phyloP scores from a whole-genome alignment of 352 stramenopile genomes.

The Phytopythium helicoides region DNA sequence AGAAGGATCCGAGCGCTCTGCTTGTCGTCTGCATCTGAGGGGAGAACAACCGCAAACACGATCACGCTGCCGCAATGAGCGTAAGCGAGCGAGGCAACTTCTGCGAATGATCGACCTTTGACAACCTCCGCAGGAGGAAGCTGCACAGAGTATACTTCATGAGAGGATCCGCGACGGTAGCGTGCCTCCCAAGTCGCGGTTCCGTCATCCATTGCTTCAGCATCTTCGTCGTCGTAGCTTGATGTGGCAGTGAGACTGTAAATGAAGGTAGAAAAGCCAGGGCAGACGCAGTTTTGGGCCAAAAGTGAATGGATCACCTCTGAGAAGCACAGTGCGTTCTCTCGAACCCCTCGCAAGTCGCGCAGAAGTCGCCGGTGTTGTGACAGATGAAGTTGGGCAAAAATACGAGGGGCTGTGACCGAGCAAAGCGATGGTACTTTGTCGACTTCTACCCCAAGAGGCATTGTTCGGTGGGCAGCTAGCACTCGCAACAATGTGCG shows the following conservation, averaged over 20 bases:
- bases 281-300: slow-evolving; percentile 85
- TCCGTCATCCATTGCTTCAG: slow-evolving; percentile 26
- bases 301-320: slow-evolving; percentile 79
- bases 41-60: slow-evolving; percentile 56
- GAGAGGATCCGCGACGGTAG: slow-evolving; percentile 70
- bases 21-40: slow-evolving; percentile 9
- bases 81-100: slow-evolving; percentile 77
- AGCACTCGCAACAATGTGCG: slow-evolving; percentile 80
- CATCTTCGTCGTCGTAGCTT: slow-evolving; percentile 47
- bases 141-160: slow-evolving; percentile 77
- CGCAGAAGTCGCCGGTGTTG: slow-evolving; percentile 74
- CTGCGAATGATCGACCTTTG: slow-evolving; percentile 71
- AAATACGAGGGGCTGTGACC: slow-evolving; percentile 22
- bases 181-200: slow-evolving; percentile 60
- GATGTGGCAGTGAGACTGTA: slow-evolving; percentile 86
- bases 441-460: slow-evolving; percentile 22
- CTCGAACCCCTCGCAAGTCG: slow-evolving; percentile 51
- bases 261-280: slow-evolving; percentile 85
- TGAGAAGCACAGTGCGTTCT: slow-evolving; percentile 78
- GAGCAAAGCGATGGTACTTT: too few relatives aligned
- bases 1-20: slow-evolving; percentile 51
- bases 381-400: slow-evolving; percentile 77
- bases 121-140: slow-evolving; percentile 52
- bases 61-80: slow-evolving; percentile 74
- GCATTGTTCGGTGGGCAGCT: slow-evolving; percentile 63